Base-by-base conservation (phyloP, 345 rosid genomes). In the Linum lewisii region DNA sequence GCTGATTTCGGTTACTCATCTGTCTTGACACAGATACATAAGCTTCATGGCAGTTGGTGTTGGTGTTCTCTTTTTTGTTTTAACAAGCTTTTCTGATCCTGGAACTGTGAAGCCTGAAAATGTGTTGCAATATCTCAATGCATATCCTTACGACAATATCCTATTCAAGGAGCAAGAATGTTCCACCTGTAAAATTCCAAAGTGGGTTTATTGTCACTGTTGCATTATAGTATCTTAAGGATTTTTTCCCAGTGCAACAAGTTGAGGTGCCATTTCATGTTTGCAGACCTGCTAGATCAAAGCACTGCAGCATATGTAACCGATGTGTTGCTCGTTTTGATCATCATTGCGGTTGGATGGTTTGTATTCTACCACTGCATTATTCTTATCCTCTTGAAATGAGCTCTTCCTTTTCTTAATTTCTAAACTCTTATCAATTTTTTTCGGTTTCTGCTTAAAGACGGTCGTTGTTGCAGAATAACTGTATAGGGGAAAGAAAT, bases 301-400 rank as follows among this genome's bases (percentile, higher is more conserved):
- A 91, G 77, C 96, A 91, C 69, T 91, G 98, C 74, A 80, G 98
- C 79, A 77, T 91, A 69, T 91, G 96, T 54, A 73, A 81, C 73
- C 85, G 90, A 9, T 91, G 98, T 78, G 90, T 91, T 36, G 97
- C 96, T 44, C 88, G 98, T 29, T 91, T 91, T 75, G 98, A 91
- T 57, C 98, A 91, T 80, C 98, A 91, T 60, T 91, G 96, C 71
- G 95, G 98, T 52, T 91, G 98, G 98, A 91, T 88, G 98, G 98
- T 91, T 64, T 0, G 83, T 57, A 18, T 68, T 59, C 36, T 60
- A 45, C 24, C 13, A 21, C 16, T 19, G n/a, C n/a, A 37, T 38
- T 44, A 6, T 11, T 24, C 47, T 9, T 60, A 6, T 24, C 1
- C 42, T 62, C 51, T 69, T 55, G 42, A 20, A 9, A 25, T 60